Percentiles rank a stretch among this genome's conserved stretches.
These are phyloP conservation scores for Teunomyces pallodes DNA, from an alignment of 805 yeast species.

Conservation along the genomic window DNA sequence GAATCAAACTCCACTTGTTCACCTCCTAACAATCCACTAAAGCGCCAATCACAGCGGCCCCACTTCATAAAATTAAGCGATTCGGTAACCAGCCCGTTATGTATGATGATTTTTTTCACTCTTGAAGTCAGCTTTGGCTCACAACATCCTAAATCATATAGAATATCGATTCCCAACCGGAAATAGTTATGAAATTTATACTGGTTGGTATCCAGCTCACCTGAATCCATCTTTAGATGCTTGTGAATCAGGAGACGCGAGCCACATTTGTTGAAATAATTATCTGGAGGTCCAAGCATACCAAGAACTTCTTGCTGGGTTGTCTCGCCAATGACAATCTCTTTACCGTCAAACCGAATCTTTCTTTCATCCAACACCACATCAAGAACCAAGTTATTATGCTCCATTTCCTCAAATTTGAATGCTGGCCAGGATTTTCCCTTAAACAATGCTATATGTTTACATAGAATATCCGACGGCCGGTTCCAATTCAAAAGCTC, in stretches of 20 bases:
- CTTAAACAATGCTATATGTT: conserved; percentile 37
- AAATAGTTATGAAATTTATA: conserved; percentile 56
- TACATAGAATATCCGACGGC: conserved; percentile 33
- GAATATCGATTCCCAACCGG: conserved; percentile 51
- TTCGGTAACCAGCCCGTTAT: conserved; percentile 50
- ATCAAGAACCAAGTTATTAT: neutral
- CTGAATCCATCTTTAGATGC: conserved; percentile 13
- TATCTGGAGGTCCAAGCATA: conserved; percentile 57
- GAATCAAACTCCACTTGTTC: conserved; percentile 18
- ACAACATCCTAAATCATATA: conserved; percentile 40
- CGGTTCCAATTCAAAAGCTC: conserved; percentile 31
- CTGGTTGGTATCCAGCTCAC: conserved; percentile 9
- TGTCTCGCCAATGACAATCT: conserved; percentile 37
- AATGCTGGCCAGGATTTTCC: conserved; percentile 32
- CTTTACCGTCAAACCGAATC: neutral
- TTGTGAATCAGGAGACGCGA: conserved; percentile 42
- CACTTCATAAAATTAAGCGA: conserved; percentile 54
- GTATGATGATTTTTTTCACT: conserved; percentile 47
- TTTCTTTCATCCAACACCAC: neutral
- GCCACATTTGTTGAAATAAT: conserved; percentile 45
- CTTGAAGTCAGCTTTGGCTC: conserved; percentile 9
- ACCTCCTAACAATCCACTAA: conserved; percentile 14
- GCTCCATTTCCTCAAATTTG: conserved; percentile 13
- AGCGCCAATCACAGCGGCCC: conserved; percentile 47
- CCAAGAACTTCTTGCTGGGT: conserved; percentile 49